These are phyloP conservation scores for Talaromyces sp. DNA, from an alignment of 2,329 filamentous ascomycete species.

Conservation along the genomic window DNA sequence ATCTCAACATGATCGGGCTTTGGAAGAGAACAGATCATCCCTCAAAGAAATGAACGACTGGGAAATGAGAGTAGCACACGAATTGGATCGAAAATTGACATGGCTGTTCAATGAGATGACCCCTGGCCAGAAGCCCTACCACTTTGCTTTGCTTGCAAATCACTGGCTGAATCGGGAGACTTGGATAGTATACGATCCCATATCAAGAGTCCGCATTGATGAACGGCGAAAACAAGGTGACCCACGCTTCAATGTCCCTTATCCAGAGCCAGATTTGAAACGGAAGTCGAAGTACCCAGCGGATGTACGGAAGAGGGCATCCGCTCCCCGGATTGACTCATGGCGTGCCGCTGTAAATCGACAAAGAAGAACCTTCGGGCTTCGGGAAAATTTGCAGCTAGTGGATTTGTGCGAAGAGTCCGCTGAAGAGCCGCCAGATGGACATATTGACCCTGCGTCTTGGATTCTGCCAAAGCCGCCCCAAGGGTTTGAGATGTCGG, in stretches of 20 bases:
- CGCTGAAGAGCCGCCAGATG: slow-evolving; percentile 41
- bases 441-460: slow-evolving; percentile 42
- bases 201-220: slow-evolving; percentile 38
- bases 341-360: slow-evolving; percentile 44
- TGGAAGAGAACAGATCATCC: background rate
- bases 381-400: slow-evolving; percentile 31
- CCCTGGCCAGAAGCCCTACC: slow-evolving; percentile 43
- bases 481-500: slow-evolving; percentile 40
- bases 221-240: slow-evolving; percentile 38
- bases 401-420: slow-evolving; percentile 40
- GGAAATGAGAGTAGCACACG: slow-evolving; percentile 40
- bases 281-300: slow-evolving; percentile 33
- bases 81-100: slow-evolving; percentile 39
- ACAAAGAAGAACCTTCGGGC: slow-evolving; percentile 33
- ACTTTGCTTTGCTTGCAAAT: slow-evolving; percentile 44
- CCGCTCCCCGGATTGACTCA: slow-evolving; percentile 39
- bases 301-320: slow-evolving; percentile 18
- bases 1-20: background rate
- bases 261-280: slow-evolving; percentile 22
- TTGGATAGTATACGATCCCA: slow-evolving; percentile 43
- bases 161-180: slow-evolving; percentile 47
- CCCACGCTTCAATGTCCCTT: slow-evolving; percentile 38
- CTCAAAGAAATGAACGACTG: slow-evolving; percentile 32
- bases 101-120: slow-evolving; percentile 43
- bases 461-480: slow-evolving; percentile 47